These are phyloP conservation scores for Lepidium africanum DNA, from an alignment of 345 rosid species.

Conservation along the genomic window DNA sequence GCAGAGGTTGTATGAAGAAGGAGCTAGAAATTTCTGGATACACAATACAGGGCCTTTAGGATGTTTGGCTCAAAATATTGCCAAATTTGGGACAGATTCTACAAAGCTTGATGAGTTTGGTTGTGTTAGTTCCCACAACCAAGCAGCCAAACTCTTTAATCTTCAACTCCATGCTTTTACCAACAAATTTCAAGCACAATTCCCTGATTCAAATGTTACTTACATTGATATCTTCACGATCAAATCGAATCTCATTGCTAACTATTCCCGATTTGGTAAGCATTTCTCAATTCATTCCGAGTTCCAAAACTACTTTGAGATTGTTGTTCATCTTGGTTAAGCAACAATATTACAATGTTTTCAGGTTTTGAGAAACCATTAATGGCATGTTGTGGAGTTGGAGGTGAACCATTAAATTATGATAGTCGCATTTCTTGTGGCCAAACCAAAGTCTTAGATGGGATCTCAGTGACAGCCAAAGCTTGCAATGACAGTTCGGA, in stretches of 20 bases:
- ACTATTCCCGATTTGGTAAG: conserved; percentile 73
- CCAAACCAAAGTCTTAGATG: conserved; percentile 71
- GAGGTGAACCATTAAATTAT: conserved; percentile 81
- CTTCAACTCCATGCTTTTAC: conserved; percentile 78
- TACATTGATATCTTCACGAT: conserved; percentile 75
- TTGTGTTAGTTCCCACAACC: conserved; percentile 69
- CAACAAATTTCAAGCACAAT: conserved; percentile 58
- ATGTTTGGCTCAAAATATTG: conserved; percentile 86
- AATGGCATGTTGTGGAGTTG: conserved; percentile 92
- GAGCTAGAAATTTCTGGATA: conserved; percentile 84
- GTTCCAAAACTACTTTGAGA: background rate
- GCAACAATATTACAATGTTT: background rate
- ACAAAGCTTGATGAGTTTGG: conserved; percentile 82
- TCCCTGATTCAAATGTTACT: conserved; percentile 54
- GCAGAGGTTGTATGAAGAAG: conserved; percentile 74
- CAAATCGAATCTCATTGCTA: conserved; percentile 61
- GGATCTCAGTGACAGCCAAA: conserved; percentile 49
- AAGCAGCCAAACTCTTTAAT: conserved; percentile 82
- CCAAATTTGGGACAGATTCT: conserved; percentile 71
- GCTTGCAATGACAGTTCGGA: conserved; percentile 76
- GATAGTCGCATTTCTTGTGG: conserved; percentile 67
- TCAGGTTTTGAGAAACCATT: conserved; percentile 87
- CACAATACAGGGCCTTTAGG: conserved; percentile 97
- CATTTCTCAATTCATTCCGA: background rate
- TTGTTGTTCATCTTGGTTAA: background rate